phyloP scores from a whole-genome alignment of 1,284 basidiomycete species.

The Somion occarium region DNA sequence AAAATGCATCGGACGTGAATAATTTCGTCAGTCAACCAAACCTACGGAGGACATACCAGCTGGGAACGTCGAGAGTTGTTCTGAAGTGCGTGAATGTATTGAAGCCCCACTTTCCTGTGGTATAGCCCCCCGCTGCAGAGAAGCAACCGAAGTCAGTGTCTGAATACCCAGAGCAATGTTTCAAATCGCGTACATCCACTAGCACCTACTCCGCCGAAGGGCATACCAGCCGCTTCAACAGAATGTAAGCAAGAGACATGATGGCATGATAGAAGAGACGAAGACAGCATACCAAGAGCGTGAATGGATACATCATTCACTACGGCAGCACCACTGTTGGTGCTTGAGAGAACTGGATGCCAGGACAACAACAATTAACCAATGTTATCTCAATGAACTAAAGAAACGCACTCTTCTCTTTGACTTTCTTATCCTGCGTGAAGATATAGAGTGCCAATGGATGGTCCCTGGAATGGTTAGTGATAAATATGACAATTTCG shows the following conservation, averaged over 20 bases:
- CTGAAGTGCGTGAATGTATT: constrained; percentile 2
- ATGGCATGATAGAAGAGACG: not conserved
- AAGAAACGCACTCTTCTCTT: not conserved
- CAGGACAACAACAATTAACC: too few species aligned
- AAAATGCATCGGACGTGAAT: too few species aligned
- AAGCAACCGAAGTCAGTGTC: not conserved
- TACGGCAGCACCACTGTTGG: not conserved
- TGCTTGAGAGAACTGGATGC: not conserved
- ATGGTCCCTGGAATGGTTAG: constrained; percentile 50
- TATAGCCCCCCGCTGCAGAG: not conserved
- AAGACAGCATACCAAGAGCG: not conserved
- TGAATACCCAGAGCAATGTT: too few species aligned
- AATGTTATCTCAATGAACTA: not conserved
- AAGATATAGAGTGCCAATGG: constrained; percentile 80
- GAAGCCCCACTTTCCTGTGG: too few species aligned
- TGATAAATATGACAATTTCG: too few species aligned
- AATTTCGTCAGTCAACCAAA: too few species aligned
- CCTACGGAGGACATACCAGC: too few species aligned
- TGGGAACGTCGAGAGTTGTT: not conserved
- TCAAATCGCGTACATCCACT: not conserved
- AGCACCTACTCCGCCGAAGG: too few species aligned
- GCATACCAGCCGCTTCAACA: not conserved
- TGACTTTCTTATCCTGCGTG: constrained; percentile 32
- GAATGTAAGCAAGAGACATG: not conserved
- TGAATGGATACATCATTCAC: not conserved